Base-by-base conservation (phyloP, 228 moss, liverwort and hornwort species). In the Sphagnum fallax region DNA sequence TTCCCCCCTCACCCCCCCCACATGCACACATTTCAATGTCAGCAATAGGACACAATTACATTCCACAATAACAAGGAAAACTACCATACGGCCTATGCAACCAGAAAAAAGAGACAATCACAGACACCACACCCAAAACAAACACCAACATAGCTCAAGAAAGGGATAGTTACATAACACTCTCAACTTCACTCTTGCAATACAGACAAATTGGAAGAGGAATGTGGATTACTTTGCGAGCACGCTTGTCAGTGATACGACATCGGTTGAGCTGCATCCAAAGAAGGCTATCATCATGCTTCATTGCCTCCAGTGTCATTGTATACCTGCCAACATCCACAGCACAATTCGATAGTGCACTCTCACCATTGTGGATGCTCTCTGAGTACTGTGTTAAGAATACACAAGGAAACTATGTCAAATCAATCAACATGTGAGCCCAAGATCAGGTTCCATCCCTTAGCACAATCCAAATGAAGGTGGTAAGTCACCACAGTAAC, bases 251-350 rank as follows among this genome's bases (percentile, higher is more conserved):
- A 8, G 86, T 94, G 76, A 94, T 94, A 66, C 83, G 87, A 73
- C 94, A 94, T 66, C 80, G 89, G 74, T 84, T 88, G 67, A 94
- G 82, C 72, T 94, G 90, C 84, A 94, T 90, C 94, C 89, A 94
- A 6, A 89, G 74, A 61, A 86, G 86, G 76, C 83, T 84, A 55
- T 84, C 71, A 72, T 91, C 88, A 60, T 84, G 87, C 74, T 67
- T 79, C 90, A 91, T 83, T 8, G 88, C 83, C 73, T 91, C 91
- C 69, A 94, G 78, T 72, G 84, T 86, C 66, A 80, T 67, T 62
- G 87, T 79, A 75, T 91, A 94, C 68, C 94, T 94, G 84, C 72
- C 72, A 60, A 51, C 52, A 7, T 68, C 79, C 70, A 16, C n/a
- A 32, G 32, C 32, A 32, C 32, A 32, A 32, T 32, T 32, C 32